A percentile compares a stretch with the other conserved stretches of the same genome.
phyloP scores from a whole-genome alignment of 495 filamentous ascomycete species.

The Podospora anserina region DNA sequence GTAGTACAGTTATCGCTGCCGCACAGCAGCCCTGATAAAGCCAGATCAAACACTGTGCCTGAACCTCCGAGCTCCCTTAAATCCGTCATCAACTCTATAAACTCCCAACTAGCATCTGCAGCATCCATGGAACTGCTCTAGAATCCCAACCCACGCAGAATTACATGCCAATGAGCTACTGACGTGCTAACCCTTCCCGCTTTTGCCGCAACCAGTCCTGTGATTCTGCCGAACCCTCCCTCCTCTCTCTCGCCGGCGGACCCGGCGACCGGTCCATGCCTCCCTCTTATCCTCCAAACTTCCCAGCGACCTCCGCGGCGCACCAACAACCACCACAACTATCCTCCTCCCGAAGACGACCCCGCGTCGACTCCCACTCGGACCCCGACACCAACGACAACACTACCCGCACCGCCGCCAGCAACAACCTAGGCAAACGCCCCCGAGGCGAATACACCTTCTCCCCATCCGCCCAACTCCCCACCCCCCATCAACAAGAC shows the following conservation, averaged over 20 bases:
- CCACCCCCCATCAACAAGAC: not conserved
- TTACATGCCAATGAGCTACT: not conserved
- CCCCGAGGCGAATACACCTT: slow-evolving; percentile 29
- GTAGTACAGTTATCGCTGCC: not conserved
- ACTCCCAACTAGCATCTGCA: not conserved
- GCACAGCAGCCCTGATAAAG: not conserved
- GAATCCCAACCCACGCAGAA: not conserved
- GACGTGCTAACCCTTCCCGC: not conserved
- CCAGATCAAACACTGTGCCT: not conserved
- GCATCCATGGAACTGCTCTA: not conserved
- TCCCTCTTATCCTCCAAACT: not conserved
- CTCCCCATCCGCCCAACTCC: slow-evolving; percentile 13
- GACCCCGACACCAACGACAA: slow-evolving; percentile 8
- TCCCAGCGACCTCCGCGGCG: not conserved
- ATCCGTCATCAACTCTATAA: not conserved
- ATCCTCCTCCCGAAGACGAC: slow-evolving; percentile 10
- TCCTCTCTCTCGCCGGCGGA: not conserved
- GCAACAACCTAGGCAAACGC: slow-evolving; percentile 27
- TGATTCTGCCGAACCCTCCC: not conserved
- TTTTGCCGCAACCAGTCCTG: not conserved
- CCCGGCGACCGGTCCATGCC: slow-evolving; percentile 9
- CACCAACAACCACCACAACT: not conserved
- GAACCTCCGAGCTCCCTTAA: not conserved
- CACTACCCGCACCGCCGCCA: slow-evolving; percentile 12
- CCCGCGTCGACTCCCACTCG: slow-evolving; percentile 14